Conservation (phyloP, 345 rosid species). For the Barbarea vulgaris region DNA sequence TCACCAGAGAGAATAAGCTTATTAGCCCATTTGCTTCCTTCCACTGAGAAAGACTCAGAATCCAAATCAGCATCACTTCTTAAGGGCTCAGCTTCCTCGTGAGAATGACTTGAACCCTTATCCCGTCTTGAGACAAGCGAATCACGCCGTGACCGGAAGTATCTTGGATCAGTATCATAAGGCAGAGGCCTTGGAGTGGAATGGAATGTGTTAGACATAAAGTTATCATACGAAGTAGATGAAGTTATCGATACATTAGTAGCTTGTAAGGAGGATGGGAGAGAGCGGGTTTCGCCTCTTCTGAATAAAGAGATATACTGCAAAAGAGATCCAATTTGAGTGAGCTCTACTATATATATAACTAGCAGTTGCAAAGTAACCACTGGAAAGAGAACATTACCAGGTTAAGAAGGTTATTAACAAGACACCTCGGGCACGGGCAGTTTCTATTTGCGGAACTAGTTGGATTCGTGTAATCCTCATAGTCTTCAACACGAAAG, state of each 20-base stretch:
- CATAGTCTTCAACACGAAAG: slow-evolving; percentile 59
- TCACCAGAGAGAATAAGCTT: slow-evolving; percentile 47
- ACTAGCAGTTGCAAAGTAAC: neutral
- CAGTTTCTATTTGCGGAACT: slow-evolving; percentile 66
- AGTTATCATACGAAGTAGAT: slow-evolving; percentile 68
- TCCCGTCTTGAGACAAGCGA: slow-evolving; percentile 70
- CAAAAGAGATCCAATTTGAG: slow-evolving; percentile 21
- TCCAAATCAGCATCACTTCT: slow-evolving; percentile 61
- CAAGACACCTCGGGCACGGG: slow-evolving; percentile 68
- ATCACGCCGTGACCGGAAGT: slow-evolving; percentile 56
- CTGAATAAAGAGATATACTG: slow-evolving; percentile 74
- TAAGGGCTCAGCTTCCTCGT: slow-evolving; percentile 85
- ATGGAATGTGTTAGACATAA: slow-evolving; percentile 71
- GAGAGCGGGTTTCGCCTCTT: slow-evolving; percentile 74
- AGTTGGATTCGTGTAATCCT: slow-evolving; percentile 68
- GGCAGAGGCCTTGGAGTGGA: slow-evolving; percentile 99
- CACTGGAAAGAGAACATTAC: slow-evolving; percentile 45
- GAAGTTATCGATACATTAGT: slow-evolving; percentile 70
- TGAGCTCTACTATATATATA: slow-evolving; percentile 3
- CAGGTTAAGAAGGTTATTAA: slow-evolving; percentile 65
- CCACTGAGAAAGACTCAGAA: slow-evolving; percentile 58
- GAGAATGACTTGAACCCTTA: slow-evolving; percentile 84
- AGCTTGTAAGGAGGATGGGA: slow-evolving; percentile 69
- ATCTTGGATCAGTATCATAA: slow-evolving; percentile 81
- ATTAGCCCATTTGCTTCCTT: slow-evolving; percentile 63